Percentiles rank a stretch among this genome's conserved stretches.
Conservation (phyloP, 805 yeast genomes). For the Sugiyamaella valdiviana region DNA sequence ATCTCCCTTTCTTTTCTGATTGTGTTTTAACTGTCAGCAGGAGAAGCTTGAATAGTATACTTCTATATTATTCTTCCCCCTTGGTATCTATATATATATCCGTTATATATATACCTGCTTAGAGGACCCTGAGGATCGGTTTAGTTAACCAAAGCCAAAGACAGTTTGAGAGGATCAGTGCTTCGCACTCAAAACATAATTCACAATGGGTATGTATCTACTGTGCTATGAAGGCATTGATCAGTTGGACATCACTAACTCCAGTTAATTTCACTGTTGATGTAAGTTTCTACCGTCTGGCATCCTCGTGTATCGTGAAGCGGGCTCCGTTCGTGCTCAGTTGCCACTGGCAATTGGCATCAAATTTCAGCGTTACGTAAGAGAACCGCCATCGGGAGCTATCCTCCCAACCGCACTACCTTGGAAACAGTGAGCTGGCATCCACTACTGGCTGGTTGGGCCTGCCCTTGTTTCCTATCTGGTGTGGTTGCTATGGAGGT, state of each 20-base stretch:
- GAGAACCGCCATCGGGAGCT: no score
- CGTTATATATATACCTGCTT: background rate
- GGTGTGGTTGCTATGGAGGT: no score
- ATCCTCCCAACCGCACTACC: no score
- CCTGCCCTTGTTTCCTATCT: no score
- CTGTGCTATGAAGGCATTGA: background rate
- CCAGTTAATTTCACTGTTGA: conserved; percentile 13
- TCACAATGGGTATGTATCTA: conserved; percentile 29
- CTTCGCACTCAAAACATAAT: conserved; percentile 14
- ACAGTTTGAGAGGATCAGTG: conserved; percentile 2
- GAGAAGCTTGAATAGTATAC: conserved; percentile 1
- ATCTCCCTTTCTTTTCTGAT: conserved; percentile 3
- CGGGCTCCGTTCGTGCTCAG: background rate
- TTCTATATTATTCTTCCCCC: conserved; percentile 1
- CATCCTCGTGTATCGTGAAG: no score
- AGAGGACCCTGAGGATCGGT: background rate
- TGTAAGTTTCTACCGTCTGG: no score
- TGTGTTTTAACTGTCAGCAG: conserved; percentile 1
- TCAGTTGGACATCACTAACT: background rate
- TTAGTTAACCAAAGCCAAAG: background rate
- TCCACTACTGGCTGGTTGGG: no score
- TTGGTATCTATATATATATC: conserved; percentile 1
- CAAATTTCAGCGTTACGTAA: background rate
- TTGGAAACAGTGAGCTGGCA: no score
- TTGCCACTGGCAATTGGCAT: background rate